Evolutionary conservation across 2,329 filamentous ascomycete species (phyloP).

Genomic region (Fusarium sororula): DNA sequence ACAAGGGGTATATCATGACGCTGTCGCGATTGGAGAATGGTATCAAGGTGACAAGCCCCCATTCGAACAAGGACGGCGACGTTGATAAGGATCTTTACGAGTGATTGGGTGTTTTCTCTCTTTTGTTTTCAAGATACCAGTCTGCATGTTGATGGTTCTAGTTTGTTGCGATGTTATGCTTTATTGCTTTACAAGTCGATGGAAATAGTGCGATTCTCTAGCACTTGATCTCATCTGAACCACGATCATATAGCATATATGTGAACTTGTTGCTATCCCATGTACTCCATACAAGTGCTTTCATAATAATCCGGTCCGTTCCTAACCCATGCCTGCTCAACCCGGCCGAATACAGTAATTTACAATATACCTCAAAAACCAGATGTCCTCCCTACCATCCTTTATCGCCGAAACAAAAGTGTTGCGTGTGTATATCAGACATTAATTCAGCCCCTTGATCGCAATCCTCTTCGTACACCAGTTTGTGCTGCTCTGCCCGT

Average conservation of each 20-base stretch:
- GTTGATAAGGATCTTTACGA: constrained; percentile 44
- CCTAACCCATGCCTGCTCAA: neutral
- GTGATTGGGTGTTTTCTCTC: neutral
- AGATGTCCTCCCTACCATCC: neutral
- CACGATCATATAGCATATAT: neutral
- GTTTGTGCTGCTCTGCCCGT: constrained; percentile 24
- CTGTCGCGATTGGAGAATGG: constrained; percentile 54
- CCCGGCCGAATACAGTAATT: neutral
- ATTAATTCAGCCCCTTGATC: constrained; percentile 23
- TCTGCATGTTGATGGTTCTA: neutral
- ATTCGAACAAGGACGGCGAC: constrained; percentile 49
- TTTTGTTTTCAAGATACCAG: constrained; percentile 2
- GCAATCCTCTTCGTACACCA: constrained; percentile 28
- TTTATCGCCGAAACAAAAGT: neutral
- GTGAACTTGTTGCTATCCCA: neutral
- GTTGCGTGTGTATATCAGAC: neutral
- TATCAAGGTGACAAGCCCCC: constrained; percentile 57
- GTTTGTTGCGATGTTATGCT: neutral
- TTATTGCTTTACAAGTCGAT: neutral
- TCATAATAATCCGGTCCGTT: neutral
- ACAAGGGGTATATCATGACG: constrained; percentile 55
- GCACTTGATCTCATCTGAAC: neutral
- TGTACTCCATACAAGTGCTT: neutral
- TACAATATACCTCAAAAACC: neutral
- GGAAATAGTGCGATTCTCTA: neutral